Evolutionary conservation across 371 early-diverging fungal genomes (phyloP).

Genomic region (Saksenaea oblongispora): DNA sequence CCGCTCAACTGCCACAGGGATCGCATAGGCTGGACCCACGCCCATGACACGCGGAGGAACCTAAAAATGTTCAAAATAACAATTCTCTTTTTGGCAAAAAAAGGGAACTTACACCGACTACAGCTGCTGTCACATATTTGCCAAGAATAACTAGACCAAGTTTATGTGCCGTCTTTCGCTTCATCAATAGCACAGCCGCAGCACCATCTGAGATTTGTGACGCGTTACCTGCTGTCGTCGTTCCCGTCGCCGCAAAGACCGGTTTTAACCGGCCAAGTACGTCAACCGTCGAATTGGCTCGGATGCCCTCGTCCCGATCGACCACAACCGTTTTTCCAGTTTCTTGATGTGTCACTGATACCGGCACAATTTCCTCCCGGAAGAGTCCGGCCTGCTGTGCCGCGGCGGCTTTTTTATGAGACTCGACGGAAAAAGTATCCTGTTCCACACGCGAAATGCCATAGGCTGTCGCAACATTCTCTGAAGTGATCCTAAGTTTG

Average conservation of each 20-base stretch:
- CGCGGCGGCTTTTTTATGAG: slow-evolving; percentile 78
- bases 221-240: slow-evolving; percentile 96
- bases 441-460: slow-evolving; percentile 81
- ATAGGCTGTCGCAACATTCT: slow-evolving; percentile 92
- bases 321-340: slow-evolving; percentile 66
- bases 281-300: slow-evolving; percentile 79
- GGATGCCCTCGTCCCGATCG: slow-evolving; percentile 92
- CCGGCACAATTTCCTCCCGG: slow-evolving; percentile 91
- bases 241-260: slow-evolving; percentile 85
- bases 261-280: slow-evolving; percentile 84
- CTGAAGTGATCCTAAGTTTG: slow-evolving; percentile 78
- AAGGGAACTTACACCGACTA: slow-evolving; percentile 80
- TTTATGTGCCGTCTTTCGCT: slow-evolving; percentile 87
- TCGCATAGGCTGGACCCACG: slow-evolving; percentile 93
- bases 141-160: slow-evolving; percentile 86
- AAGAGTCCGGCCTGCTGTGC: slow-evolving; percentile 93
- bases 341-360: slow-evolving; percentile 74
- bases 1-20: slow-evolving; percentile 87
- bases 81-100: too few species aligned
- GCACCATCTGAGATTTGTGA: slow-evolving; percentile 99
- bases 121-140: slow-evolving; percentile 85
- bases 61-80: background rate
- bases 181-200: slow-evolving; percentile 95
- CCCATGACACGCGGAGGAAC: slow-evolving; percentile 96
- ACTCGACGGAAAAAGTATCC: slow-evolving; percentile 85